Evolutionary conservation across 2,329 filamentous ascomycete species (phyloP).

Genomic region (Atkinsonella texensis): DNA sequence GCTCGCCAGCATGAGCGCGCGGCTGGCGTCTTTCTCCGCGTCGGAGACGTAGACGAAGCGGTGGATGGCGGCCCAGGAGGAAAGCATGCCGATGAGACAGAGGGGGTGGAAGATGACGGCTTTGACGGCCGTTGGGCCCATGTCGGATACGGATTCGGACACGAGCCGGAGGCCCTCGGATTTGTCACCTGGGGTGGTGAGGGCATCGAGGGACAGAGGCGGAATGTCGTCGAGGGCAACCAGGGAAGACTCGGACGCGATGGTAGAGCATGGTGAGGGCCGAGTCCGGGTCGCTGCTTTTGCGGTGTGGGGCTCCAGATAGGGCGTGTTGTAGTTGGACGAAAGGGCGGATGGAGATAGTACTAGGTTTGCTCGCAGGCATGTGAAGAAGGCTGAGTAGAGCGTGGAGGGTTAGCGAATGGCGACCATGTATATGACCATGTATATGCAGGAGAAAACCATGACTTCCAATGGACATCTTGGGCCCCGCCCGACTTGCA

Average conservation of each 20-base stretch:
- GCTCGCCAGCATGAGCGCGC: slow-evolving; percentile 44
- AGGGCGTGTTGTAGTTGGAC: slow-evolving; percentile 53
- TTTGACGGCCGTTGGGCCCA: slow-evolving; percentile 55
- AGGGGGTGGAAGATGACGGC: slow-evolving; percentile 53
- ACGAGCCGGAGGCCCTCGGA: slow-evolving; percentile 59
- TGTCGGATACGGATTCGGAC: slow-evolving; percentile 72
- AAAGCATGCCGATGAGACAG: slow-evolving; percentile 34
- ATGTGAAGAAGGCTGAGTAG: slow-evolving; percentile 63
- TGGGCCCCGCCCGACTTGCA: too few relatives aligned
- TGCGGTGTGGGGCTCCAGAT: slow-evolving; percentile 37
- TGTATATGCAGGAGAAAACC: too few relatives aligned
- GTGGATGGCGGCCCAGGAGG: slow-evolving; percentile 31
- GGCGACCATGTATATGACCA: too few relatives aligned
- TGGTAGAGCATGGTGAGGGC: slow-evolving; percentile 43
- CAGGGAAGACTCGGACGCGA: slow-evolving; percentile 26
- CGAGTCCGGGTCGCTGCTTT: slow-evolving; percentile 21
- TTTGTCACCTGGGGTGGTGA: slow-evolving; percentile 46
- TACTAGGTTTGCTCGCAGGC: slow-evolving; percentile 67
- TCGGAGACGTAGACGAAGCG: slow-evolving; percentile 31
- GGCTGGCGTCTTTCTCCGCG: slow-evolving; percentile 35
- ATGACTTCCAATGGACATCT: too few relatives aligned
- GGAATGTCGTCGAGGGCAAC: slow-evolving; percentile 39
- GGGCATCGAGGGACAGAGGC: slow-evolving; percentile 48
- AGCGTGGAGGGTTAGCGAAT: too few relatives aligned
- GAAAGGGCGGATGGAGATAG: slow-evolving; percentile 50